Evolutionary conservation across 148 eudicot genomes (phyloP).

Genomic region (Rhododendron ovatum): DNA sequence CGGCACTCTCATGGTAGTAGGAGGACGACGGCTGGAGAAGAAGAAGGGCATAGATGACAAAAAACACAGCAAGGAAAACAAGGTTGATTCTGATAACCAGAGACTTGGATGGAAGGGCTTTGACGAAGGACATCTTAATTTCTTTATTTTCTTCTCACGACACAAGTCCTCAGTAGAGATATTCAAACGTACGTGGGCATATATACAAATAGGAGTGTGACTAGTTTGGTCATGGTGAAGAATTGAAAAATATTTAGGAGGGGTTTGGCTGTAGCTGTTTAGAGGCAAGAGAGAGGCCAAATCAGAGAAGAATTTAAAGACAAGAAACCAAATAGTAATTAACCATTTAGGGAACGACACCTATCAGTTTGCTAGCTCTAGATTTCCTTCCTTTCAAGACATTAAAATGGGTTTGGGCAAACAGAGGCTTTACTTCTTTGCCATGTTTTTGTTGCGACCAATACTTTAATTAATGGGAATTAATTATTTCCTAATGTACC

Average conservation of each 20-base stretch:
- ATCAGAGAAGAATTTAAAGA: slow-evolving; percentile 16
- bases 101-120: slow-evolving; percentile 63
- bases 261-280: slow-evolving; percentile 20
- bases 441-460: background rate
- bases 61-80: slow-evolving; percentile 54
- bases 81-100: slow-evolving; percentile 70
- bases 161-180: background rate
- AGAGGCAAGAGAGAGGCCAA: slow-evolving; percentile 4
- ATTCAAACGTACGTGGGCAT: background rate
- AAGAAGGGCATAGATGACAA: slow-evolving; percentile 56
- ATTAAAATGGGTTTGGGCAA: slow-evolving; percentile 3
- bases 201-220: background rate
- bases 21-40: slow-evolving; percentile 55
- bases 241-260: background rate
- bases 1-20: slow-evolving; percentile 30
- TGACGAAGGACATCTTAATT: slow-evolving; percentile 13
- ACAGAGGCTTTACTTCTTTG: background rate
- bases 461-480: background rate
- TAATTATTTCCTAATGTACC: slow-evolving; percentile 6
- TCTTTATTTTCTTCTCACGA: background rate
- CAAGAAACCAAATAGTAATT: slow-evolving; percentile 6
- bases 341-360: slow-evolving; percentile 27
- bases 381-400: slow-evolving; percentile 29
- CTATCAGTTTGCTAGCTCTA: slow-evolving; percentile 14
- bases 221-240: background rate